These are phyloP conservation scores for Hymenoscyphus repandus DNA, from an alignment of 2,329 filamentous ascomycete genomes.

Conservation along the genomic window DNA sequence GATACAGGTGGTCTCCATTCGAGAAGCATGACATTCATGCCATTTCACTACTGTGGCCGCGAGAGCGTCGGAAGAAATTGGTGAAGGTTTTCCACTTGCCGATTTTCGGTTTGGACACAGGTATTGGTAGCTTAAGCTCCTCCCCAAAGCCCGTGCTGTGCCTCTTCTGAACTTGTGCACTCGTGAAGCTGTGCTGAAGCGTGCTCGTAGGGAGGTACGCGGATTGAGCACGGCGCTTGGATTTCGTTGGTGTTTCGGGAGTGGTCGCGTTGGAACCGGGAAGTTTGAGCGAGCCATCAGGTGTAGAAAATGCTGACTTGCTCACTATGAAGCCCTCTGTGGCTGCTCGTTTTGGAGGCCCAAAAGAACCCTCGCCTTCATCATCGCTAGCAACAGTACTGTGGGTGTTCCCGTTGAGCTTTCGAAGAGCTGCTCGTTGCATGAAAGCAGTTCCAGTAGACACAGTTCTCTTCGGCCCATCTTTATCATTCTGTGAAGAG, in stretches of 20 bases:
- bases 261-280: conserved; percentile 13
- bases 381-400: conserved; percentile 26
- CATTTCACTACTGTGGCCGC: conserved; percentile 5
- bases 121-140: not conserved
- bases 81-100: conserved; percentile 26
- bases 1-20: not conserved
- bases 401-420: conserved; percentile 10
- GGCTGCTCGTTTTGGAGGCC: conserved; percentile 5
- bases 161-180: conserved; percentile 6
- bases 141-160: conserved; percentile 11
- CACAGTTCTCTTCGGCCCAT: conserved; percentile 37
- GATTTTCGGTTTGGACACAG: conserved; percentile 17
- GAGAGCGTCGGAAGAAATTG: conserved; percentile 22
- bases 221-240: conserved; percentile 22
- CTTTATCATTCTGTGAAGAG: conserved; percentile 16
- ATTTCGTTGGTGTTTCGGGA: conserved; percentile 20
- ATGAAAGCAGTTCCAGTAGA: conserved; percentile 45
- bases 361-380: conserved; percentile 20
- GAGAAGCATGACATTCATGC: not conserved
- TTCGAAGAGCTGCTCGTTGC: conserved; percentile 30
- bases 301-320: conserved; percentile 5
- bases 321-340: conserved; percentile 6
- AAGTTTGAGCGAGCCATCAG: conserved; percentile 9
- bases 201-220: conserved; percentile 18
- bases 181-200: conserved; percentile 13